Evolutionary conservation across 805 yeast species (phyloP), one percentile per base, ranked within the genome.

Genomic region (Sugiyamaella chiloensis): DNA sequence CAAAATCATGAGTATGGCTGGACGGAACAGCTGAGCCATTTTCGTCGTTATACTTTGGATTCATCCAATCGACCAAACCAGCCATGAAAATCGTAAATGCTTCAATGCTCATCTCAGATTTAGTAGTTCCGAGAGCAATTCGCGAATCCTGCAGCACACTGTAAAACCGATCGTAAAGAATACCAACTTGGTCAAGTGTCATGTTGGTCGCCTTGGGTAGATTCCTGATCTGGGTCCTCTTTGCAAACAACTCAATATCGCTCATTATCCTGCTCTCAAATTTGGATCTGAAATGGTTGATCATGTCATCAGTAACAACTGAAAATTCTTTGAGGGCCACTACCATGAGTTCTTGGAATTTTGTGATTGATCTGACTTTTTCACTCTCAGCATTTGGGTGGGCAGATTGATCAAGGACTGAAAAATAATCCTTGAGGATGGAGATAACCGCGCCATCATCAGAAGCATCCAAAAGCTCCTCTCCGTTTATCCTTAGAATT

Each of bases 381-480:
- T 78, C 78, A 58, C 85, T 81, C 5, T 77, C 65, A 0, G 95
- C 75, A 29, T 75, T 75, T 4, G 95, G 90, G 55, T 85, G 85
- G 0, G 90, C 93, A 9, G 85, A 78, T 47, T 84, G 83, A 60
- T 86, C 95, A 19, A 91, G 72, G 0, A 83, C 75, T 21, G 78
- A 72, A 60, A 93, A 93, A 65, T 85, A 93, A 21, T 81, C 80
- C 61, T 91, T 93, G 52, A 93, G 74, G 26, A 91, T 79, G 3
- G 87, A 84, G 40, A 93, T 85, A 56, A 95, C 89, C 54, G 84
- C 80, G 1, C 98, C 98, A 62, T 93, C 98, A 68, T 93, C 99
- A 54, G 80, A 86, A 8, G 90, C 82, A 48, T 76, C 73, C 40
- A 93, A 65, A 5, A 93, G 70, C 51, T 79, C 84, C 55, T 89